Base-by-base conservation (phyloP, 1,284 basidiomycete genomes). In the Papiliotrema laurentii region DNA sequence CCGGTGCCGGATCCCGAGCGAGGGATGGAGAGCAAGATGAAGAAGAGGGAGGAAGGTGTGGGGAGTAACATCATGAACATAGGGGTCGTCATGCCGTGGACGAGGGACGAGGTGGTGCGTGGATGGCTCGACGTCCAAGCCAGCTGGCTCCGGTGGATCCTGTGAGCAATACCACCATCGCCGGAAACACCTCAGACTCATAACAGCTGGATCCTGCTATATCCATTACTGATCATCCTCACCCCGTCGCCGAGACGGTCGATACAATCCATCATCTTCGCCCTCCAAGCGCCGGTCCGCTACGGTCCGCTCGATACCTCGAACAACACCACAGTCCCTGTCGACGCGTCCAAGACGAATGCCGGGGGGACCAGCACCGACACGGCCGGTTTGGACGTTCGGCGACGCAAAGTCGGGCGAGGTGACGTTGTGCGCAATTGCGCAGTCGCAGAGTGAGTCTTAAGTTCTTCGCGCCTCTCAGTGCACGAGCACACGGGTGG, bases 401-500 rank as follows among this genome's bases (percentile, higher is more conserved):
- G 60, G 18, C 42, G 63, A n/a, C 56, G 45, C 46, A 61, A 50
- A 10, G 61, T 74, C 14, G 56, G 56, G 11, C 67, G 68, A 19
- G 71, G 72, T 11, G 68, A 69, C 41, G 59, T 69, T 16, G 56
- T 74, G 5, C 55, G 72, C 18, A 60, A 72, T 47, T 72, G 70
- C 45, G 61, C 51, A 2, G 63, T 68, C n/a, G 58, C 68, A 13
- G 64, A 68, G 72, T 72, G 53, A 61, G 72, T 63, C 13, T 10
- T 11, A 10, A 37, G 11, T 18, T 43, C 30, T 37, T 5, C 21
- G 16, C 7, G 21, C 11, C n/a, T 43, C 6, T 28, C 13, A 9
- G 7, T 28, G 6, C 14, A 6, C 10, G 13, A 28, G 11, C 26
- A 33, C 25, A 13, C 24, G 14, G 10, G 6, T 24, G 16, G 18